Evolutionary conservation across 352 stramenopile species (phyloP), one percentile per base, ranked within the genome.

Genomic region (Globisporangium carolinianum): DNA sequence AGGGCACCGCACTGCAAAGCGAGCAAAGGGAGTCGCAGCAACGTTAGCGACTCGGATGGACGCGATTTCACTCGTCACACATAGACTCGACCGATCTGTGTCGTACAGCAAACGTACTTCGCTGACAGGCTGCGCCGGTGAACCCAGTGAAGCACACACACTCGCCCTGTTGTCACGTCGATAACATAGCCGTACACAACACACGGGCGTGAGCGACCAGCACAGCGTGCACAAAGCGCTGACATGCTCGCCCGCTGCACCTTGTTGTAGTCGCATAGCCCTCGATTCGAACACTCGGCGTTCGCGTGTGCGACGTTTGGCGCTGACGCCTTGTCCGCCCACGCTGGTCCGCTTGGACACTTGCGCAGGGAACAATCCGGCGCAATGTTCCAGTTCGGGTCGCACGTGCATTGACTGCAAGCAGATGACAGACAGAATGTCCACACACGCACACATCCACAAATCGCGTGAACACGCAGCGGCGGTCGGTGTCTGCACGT

Each of bases 241-340:
- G 24, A 32, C 24, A 32, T 32, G 24, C 24, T 32, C 24, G 24
- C 24, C 24, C 24, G 24, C 24, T 32, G 4, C 24, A 79, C 71
- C 70, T 77, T 86, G 42, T 55, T 70, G 55, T 79, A 81, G 62
- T 89, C 75, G 37, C 79, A 87, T 6, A 86, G 56, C 4, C 79
- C 79, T 5, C 79, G 70, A 58, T 87, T 87, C 1, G 79, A 89
- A 55, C 76, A 89, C 57, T 89, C 79, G 37, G 62, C 56, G 4
- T 41, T n/a, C n/a, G 71, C 73, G 47, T 89, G 76, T 0, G 79
- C 79, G 8, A 60, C 61, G 57, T 87, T 87, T 4, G 73, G 38
- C 8, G 79, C 69, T 6, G 62, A 79, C 5, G 86, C 87, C 55
- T 96, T 92, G 64, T 94, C 83, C 6, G 79, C 69, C 86, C 86